Conservation (phyloP, 1,284 basidiomycete species). For the Testicularia cyperi region DNA sequence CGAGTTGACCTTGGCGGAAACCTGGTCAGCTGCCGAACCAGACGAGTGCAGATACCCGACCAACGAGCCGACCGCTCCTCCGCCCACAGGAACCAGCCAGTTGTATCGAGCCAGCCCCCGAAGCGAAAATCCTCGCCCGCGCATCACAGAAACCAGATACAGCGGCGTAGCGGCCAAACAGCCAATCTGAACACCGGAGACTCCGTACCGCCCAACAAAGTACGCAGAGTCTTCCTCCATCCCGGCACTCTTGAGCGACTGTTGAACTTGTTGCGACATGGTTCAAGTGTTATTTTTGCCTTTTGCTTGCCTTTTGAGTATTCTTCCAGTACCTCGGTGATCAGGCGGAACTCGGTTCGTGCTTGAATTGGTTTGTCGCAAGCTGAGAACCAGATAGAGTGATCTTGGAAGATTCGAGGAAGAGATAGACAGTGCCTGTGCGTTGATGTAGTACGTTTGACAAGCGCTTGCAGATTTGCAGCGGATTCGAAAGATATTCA, state of each 20-base stretch:
- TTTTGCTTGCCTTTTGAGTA: too few species aligned
- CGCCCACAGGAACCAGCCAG: constrained; percentile 44
- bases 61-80: constrained; percentile 21
- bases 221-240: constrained; percentile 41
- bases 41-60: constrained; percentile 33
- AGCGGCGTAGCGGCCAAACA: constrained; percentile 51
- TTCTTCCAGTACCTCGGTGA: too few species aligned
- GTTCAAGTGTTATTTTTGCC: too few species aligned
- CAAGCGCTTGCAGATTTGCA: too few species aligned
- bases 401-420: too few species aligned
- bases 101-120: constrained; percentile 45
- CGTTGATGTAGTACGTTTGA: too few species aligned
- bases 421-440: too few species aligned
- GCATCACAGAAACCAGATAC: constrained; percentile 34
- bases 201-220: constrained; percentile 29
- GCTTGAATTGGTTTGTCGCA: too few species aligned
- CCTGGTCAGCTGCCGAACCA: constrained; percentile 17
- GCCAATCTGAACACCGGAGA: constrained; percentile 41
- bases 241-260: constrained; percentile 9
- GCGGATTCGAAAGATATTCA: too few species aligned
- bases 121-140: constrained; percentile 39
- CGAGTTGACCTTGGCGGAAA: constrained; percentile 10
- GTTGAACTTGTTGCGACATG: constrained; percentile 29
- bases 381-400: too few species aligned
- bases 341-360: too few species aligned